These are phyloP conservation scores for Rhynchosporium secalis DNA, from an alignment of 2,329 filamentous ascomycete species.

Conservation along the genomic window DNA sequence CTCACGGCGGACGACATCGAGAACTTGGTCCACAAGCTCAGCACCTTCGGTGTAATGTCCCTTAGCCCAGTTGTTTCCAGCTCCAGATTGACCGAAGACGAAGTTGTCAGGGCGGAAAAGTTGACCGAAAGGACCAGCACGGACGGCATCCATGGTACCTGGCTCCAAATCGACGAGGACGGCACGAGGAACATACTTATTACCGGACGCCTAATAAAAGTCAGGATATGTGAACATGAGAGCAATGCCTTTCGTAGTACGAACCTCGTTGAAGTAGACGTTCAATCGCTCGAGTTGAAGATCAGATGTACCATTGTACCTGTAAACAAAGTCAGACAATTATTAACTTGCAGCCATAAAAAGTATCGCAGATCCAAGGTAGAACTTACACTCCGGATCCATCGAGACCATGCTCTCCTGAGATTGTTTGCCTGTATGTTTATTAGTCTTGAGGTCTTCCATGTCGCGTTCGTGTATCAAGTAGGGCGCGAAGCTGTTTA, in stretches of 20 bases:
- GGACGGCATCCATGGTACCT: constrained; percentile 99
- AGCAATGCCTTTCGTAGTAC: constrained; percentile 9
- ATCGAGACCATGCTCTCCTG: constrained; percentile 94
- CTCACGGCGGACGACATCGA: constrained; percentile 98
- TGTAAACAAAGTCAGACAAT: constrained; percentile 45
- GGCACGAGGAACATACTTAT: constrained; percentile 99
- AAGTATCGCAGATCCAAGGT: not conserved
- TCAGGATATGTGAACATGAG: constrained; percentile 33
- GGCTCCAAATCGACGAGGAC: constrained; percentile 99
- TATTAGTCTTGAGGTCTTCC: constrained; percentile 43
- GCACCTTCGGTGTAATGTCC: constrained; percentile 99
- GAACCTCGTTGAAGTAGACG: constrained; percentile 96
- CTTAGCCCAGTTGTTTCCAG: constrained; percentile 99
- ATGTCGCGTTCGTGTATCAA: constrained; percentile 37
- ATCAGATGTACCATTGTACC: constrained; percentile 97
- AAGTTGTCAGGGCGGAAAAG: constrained; percentile 99
- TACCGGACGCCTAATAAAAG: constrained; percentile 73
- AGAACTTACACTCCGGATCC: constrained; percentile 85
- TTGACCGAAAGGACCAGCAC: constrained; percentile 95
- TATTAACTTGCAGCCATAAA: constrained; percentile 12
- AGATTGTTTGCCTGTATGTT: constrained; percentile 69
- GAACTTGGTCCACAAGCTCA: constrained; percentile 95
- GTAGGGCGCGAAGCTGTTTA: constrained; percentile 21
- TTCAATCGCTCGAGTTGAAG: constrained; percentile 99
- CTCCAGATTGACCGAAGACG: constrained; percentile 98